Conservation (phyloP, 2,329 filamentous ascomycete species). For the Venturia pyrina region DNA sequence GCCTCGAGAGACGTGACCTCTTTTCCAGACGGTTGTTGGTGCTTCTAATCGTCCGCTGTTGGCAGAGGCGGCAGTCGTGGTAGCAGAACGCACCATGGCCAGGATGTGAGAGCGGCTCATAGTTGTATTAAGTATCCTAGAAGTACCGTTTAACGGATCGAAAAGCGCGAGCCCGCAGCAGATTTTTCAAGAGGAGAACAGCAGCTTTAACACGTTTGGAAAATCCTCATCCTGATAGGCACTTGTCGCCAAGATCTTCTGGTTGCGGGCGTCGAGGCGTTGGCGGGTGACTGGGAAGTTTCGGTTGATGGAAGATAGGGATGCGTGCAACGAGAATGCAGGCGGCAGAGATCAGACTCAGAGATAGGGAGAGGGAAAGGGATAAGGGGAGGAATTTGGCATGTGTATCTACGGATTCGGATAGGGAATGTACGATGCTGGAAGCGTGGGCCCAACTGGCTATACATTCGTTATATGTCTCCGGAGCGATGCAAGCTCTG, state of each 20-base stretch:
- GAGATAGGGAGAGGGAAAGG: neutral
- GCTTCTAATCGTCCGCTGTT: constrained; percentile 3
- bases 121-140: neutral
- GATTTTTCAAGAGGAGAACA: neutral
- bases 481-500: neutral
- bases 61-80: neutral
- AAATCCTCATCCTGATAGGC: neutral
- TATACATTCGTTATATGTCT: neutral
- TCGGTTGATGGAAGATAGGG: neutral
- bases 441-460: neutral
- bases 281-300: constrained; percentile 4
- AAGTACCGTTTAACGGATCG: neutral
- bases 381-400: neutral
- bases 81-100: constrained; percentile 6
- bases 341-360: neutral
- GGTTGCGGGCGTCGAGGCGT: neutral
- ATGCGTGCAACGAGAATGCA: neutral
- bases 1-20: constrained; percentile 6
- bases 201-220: neutral
- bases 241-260: neutral
- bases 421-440: neutral
- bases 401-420: neutral
- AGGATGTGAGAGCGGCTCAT: constrained; percentile 1
- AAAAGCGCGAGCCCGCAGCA: neutral
- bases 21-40: constrained; percentile 1